Conservation (phyloP, 345 rosid species). For the Xanthoceras sorbifolium region DNA sequence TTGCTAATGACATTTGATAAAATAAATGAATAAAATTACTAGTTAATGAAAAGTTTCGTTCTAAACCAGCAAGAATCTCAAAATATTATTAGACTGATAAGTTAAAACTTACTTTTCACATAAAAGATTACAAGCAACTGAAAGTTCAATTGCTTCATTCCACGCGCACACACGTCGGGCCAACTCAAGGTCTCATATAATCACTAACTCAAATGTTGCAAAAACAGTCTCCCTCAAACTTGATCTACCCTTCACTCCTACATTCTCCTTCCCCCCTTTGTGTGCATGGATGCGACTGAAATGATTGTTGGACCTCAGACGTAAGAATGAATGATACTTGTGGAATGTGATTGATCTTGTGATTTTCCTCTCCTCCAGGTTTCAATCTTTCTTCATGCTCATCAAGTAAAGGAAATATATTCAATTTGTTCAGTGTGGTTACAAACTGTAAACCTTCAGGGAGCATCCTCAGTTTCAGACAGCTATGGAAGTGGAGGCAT, state of each 20-base stretch:
- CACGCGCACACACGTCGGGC: not conserved
- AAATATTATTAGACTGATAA: not conserved
- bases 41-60: not conserved
- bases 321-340: constrained; percentile 22
- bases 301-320: constrained; percentile 17
- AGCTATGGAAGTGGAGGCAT: constrained; percentile 36
- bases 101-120: not conserved
- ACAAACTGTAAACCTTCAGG: constrained; percentile 48
- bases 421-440: constrained; percentile 33
- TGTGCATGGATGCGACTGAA: constrained; percentile 9
- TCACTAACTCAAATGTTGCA: not conserved
- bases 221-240: constrained; percentile 16
- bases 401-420: constrained; percentile 39
- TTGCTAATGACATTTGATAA: not conserved
- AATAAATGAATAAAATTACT: not conserved
- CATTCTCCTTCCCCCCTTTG: not conserved
- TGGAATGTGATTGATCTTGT: constrained; percentile 46
- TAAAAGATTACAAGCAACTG: not conserved
- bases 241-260: not conserved
- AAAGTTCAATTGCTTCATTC: not conserved
- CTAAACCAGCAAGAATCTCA: not conserved
- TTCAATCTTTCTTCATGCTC: constrained; percentile 36
- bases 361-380: constrained; percentile 43
- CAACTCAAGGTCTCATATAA: not conserved
- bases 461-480: constrained; percentile 34